Evolutionary conservation across 257 asterid genomes (phyloP).

Genomic region (Solanum gracilifrons): DNA sequence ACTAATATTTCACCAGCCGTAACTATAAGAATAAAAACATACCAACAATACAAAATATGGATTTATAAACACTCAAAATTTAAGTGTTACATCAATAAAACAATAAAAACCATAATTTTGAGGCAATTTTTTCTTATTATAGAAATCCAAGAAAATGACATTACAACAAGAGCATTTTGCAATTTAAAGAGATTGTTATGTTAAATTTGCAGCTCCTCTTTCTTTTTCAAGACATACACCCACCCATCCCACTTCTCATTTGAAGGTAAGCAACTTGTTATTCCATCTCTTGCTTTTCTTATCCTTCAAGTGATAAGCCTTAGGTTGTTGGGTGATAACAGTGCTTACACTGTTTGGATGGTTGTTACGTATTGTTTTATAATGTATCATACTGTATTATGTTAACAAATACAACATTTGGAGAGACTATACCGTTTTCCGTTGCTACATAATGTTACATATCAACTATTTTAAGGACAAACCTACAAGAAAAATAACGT

Average conservation of each 20-base stretch:
- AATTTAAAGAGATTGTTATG: slow-evolving; percentile 5
- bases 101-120: not conserved
- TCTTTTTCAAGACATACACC: slow-evolving; percentile 45
- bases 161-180: slow-evolving; percentile 25
- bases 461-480: not conserved
- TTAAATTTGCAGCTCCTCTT: slow-evolving; percentile 33
- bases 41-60: not conserved
- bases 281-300: slow-evolving; percentile 26
- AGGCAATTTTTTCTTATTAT: not conserved
- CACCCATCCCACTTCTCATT: slow-evolving; percentile 21
- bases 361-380: not conserved
- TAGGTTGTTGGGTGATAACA: slow-evolving; percentile 43
- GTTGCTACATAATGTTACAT: not conserved
- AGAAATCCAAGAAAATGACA: slow-evolving; percentile 36
- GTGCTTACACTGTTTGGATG: not conserved
- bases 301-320: slow-evolving; percentile 46
- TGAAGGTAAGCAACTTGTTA: slow-evolving; percentile 40
- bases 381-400: too few species aligned
- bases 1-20: not conserved
- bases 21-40: not conserved
- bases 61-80: not conserved
- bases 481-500: not conserved
- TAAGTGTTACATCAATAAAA: not conserved
- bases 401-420: not conserved
- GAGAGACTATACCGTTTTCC: not conserved